Evolutionary conservation across 805 yeast species (phyloP).

Genomic region (Huiozyma sinensis): DNA sequence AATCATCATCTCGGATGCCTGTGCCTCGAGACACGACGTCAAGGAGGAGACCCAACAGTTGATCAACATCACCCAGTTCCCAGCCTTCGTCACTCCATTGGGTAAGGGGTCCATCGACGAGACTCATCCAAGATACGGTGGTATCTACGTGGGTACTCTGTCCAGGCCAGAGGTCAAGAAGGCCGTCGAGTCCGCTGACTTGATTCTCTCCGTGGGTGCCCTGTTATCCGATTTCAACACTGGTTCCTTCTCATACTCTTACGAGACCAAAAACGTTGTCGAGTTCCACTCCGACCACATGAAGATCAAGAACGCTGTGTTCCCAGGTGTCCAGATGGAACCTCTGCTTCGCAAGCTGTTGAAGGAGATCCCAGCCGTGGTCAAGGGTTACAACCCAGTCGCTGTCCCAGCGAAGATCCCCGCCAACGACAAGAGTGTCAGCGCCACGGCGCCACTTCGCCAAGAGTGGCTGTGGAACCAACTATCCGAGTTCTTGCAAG

Average conservation of each 20-base stretch:
- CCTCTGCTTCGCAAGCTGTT: conserved; percentile 1
- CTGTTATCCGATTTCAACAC: conserved; percentile 5
- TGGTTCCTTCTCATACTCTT: conserved; percentile 4
- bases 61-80: conserved; percentile 4
- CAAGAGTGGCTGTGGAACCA: conserved; percentile 3
- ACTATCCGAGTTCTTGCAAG: conserved; percentile 3
- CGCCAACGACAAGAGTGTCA: not conserved
- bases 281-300: conserved; percentile 4
- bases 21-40: conserved; percentile 4
- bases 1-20: conserved; percentile 3
- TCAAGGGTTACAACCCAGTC: not conserved
- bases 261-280: conserved; percentile 1
- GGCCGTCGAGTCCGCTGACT: conserved; percentile 3
- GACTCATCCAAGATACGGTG: conserved; percentile 4
- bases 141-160: conserved; percentile 5
- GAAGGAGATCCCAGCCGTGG: not conserved
- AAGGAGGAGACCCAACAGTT: conserved; percentile 2
- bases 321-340: conserved; percentile 5
- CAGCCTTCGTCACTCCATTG: conserved; percentile 4
- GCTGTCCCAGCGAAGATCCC: conserved; percentile 1
- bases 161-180: conserved; percentile 2
- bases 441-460: not conserved
- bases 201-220: conserved; percentile 5
- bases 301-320: conserved; percentile 1
- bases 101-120: conserved; percentile 5